Evolutionary conservation across 2,329 filamentous ascomycete genomes (phyloP), one percentile per base, ranked within the genome.

Genomic region (Phialocephala sp.): DNA sequence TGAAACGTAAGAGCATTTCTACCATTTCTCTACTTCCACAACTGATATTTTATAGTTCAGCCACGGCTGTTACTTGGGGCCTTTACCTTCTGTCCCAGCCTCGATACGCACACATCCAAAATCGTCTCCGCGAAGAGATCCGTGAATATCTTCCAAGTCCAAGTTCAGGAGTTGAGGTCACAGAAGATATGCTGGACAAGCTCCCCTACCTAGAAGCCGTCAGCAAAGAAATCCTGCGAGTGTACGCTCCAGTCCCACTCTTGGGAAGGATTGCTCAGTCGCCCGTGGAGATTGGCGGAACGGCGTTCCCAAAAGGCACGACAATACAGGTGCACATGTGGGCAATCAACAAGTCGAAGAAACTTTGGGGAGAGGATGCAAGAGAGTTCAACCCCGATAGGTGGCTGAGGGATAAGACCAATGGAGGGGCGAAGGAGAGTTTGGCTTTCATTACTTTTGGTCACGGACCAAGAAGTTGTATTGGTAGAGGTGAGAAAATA

Each of bases 381-480:
- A 79, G 80, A 45, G 80, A 85, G 50, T 97, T 97, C 82, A 86
- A 90, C 60, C 93, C 93, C 0, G 91, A 93, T 52, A 82, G 91
- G 18, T 93, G 91, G 91, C 82, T 89, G 75, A 81, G 70, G 37
- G 68, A 57, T 36, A 56, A 79, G 66, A 82, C 83, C 1, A 88
- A 89, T 60, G 91, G 91, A 9, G 90, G 91, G 14, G 89, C 91
- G 0, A 82, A 83, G 18, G 91, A 85, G 70, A 93, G 93, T 77
- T 95, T 90, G 76, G 86, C 89, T 0, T 89, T 91, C 74, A 76
- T 93, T 78, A 93, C 91, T 0, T 97, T 97, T 79, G 76, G 96
- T 60, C 91, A 95, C 75, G 93, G 93, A 0, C 91, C 92, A 3
- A 82, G 93, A 59, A 90, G 88, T 72, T 97, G 93, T 75, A 96